Evolutionary conservation across 768 basidiomycete genomes (phyloP).

Genomic region (Antrodiella citrinella): DNA sequence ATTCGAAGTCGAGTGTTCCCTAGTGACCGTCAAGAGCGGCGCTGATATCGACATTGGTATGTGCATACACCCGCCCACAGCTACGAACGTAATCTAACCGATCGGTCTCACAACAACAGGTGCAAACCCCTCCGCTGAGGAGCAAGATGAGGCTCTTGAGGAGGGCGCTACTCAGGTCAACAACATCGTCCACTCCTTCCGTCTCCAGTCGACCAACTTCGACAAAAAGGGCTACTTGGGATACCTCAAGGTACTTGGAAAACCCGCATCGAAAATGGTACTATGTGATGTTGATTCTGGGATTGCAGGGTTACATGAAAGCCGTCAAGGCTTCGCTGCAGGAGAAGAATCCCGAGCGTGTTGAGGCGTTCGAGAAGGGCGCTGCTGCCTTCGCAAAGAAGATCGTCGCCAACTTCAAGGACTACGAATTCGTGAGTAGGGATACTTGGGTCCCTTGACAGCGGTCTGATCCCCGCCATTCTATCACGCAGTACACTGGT

Average conservation of each 20-base stretch:
- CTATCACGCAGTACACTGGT: constrained; percentile 63
- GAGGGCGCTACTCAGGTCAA: constrained; percentile 72
- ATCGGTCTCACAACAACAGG: constrained; percentile 36
- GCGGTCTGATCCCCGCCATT: background rate
- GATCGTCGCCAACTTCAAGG: constrained; percentile 81
- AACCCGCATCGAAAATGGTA: background rate
- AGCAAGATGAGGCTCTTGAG: constrained; percentile 69
- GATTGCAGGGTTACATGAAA: constrained; percentile 87
- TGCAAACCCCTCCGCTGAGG: constrained; percentile 91
- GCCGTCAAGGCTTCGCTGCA: constrained; percentile 61
- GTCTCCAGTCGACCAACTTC: constrained; percentile 71
- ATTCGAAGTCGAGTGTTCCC: constrained; percentile 79
- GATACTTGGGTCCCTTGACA: too few relatives aligned
- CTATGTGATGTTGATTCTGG: background rate
- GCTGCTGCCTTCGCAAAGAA: constrained; percentile 81
- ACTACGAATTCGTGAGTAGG: constrained; percentile 91
- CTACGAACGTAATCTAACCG: constrained; percentile 4
- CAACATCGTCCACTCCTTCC: constrained; percentile 90
- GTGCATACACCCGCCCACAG: constrained; percentile 15
- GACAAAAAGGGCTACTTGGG: constrained; percentile 85
- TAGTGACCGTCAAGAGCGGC: constrained; percentile 64
- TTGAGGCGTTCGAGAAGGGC: constrained; percentile 73
- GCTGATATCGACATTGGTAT: constrained; percentile 89
- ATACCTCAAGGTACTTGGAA: constrained; percentile 66
- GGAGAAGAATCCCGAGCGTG: constrained; percentile 46